phyloP scores from a whole-genome alignment of 177 flowering plant species.

The Telopea speciosissima region DNA sequence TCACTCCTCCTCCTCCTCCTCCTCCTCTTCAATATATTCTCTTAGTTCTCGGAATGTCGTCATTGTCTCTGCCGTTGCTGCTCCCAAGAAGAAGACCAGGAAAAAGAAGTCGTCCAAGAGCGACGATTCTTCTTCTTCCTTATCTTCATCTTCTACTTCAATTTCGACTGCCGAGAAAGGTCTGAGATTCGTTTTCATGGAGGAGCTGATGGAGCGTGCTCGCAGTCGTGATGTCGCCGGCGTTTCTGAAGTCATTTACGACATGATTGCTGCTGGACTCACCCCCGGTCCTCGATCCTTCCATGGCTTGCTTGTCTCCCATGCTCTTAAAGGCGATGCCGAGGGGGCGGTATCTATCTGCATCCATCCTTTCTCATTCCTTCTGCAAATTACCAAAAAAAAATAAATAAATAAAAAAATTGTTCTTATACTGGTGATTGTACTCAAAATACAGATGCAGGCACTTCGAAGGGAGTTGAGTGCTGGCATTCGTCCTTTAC shows the following conservation, averaged over 20 bases:
- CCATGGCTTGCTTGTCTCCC: conserved; percentile 81
- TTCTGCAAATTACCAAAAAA: no score
- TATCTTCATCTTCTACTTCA: conserved; percentile 13
- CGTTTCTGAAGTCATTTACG: conserved; percentile 67
- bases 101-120: conserved; percentile 29
- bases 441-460: conserved; percentile 61
- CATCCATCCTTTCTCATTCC: no score
- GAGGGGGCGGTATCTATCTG: conserved; percentile 62
- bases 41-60: conserved; percentile 9
- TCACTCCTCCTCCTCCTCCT: conserved; percentile 9
- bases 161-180: conserved; percentile 53
- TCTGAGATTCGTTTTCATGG: conserved; percentile 79
- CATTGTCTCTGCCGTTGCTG: conserved; percentile 27
- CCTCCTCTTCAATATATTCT: conserved; percentile 7
- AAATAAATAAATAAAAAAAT: no score
- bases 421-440: conserved; percentile 11
- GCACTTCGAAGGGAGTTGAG: conserved; percentile 78
- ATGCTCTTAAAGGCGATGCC: conserved; percentile 53
- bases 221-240: conserved; percentile 51
- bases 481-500: conserved; percentile 76
- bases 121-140: conserved; percentile 18
- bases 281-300: conserved; percentile 84
- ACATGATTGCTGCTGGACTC: conserved; percentile 91
- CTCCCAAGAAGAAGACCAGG: conserved; percentile 36
- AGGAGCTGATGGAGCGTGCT: conserved; percentile 77